Percentiles rank a stretch among this genome's conserved stretches.
phyloP scores from a whole-genome alignment of 176 grass and related monocot genomes.

The Poa annua region DNA sequence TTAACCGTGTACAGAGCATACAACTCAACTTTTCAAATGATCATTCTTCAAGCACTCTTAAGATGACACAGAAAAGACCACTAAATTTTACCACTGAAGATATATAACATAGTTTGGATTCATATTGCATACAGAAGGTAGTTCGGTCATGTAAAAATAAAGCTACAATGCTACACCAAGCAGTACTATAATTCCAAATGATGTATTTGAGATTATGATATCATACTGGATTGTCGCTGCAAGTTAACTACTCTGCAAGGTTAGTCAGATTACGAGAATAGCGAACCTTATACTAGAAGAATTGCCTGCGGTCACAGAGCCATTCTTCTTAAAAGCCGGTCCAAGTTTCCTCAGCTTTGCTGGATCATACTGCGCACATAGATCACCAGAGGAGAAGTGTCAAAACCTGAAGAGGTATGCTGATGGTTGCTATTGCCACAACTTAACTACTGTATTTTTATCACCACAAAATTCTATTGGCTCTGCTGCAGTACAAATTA shows the following conservation, averaged over 20 bases:
- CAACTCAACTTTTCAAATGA: slow-evolving; percentile 4
- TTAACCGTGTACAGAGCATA: not conserved
- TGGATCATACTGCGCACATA: slow-evolving; percentile 63
- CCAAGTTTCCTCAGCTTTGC: slow-evolving; percentile 72
- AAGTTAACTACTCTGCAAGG: slow-evolving; percentile 28
- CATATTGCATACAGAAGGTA: not conserved
- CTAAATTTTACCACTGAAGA: not conserved
- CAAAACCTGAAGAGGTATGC: not conserved
- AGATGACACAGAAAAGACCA: not conserved
- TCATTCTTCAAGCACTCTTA: not conserved
- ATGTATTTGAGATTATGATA: slow-evolving; percentile 9
- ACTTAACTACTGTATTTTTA: not conserved
- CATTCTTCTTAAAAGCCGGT: slow-evolving; percentile 72
- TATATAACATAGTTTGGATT: not conserved
- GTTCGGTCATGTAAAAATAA: not conserved
- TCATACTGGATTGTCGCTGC: not conserved
- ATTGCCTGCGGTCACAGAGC: slow-evolving; percentile 81
- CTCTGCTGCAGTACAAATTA: not conserved
- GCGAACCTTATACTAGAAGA: slow-evolving; percentile 86
- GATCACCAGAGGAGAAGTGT: slow-evolving; percentile 30
- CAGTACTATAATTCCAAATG: not conserved
- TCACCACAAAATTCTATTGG: not conserved
- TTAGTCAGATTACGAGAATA: not conserved
- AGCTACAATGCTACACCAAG: not conserved
- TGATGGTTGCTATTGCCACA: slow-evolving; percentile 1